These are phyloP conservation scores for Gymnopus androsaceus DNA, from an alignment of 1,284 basidiomycete genomes.

Conservation along the genomic window DNA sequence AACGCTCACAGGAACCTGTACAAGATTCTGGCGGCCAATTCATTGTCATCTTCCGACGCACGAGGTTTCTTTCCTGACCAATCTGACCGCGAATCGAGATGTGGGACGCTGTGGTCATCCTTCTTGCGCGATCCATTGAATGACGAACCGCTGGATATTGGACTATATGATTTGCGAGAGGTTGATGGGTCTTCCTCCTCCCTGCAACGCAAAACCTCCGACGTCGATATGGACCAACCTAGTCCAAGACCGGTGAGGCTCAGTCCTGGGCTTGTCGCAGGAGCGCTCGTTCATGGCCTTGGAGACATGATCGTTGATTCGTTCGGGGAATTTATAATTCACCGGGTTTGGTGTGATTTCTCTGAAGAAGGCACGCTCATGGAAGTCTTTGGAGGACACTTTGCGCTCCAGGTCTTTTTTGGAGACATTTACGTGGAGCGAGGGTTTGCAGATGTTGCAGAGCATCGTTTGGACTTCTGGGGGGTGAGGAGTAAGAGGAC, in stretches of 20 bases:
- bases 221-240: not conserved
- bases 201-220: not conserved
- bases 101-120: not conserved
- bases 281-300: not conserved
- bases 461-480: not conserved
- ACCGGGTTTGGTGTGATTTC: not conserved
- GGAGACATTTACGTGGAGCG: not conserved
- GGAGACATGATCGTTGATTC: not conserved
- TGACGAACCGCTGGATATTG: not conserved
- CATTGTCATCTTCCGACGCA: not conserved
- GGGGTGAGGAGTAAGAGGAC: not conserved
- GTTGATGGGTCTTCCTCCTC: not conserved
- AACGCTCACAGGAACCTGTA: not conserved
- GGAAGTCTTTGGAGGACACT: not conserved
- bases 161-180: not conserved
- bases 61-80: not conserved
- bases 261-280: not conserved
- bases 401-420: not conserved
- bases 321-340: not conserved
- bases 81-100: not conserved
- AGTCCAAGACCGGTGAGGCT: not conserved
- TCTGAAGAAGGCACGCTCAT: not conserved
- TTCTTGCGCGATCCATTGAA: not conserved
- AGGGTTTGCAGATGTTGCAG: not conserved
- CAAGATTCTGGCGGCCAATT: not conserved